These are phyloP conservation scores for Saccharum spontaneum DNA, from an alignment of 176 grass and related monocot species.

Conservation along the genomic window DNA sequence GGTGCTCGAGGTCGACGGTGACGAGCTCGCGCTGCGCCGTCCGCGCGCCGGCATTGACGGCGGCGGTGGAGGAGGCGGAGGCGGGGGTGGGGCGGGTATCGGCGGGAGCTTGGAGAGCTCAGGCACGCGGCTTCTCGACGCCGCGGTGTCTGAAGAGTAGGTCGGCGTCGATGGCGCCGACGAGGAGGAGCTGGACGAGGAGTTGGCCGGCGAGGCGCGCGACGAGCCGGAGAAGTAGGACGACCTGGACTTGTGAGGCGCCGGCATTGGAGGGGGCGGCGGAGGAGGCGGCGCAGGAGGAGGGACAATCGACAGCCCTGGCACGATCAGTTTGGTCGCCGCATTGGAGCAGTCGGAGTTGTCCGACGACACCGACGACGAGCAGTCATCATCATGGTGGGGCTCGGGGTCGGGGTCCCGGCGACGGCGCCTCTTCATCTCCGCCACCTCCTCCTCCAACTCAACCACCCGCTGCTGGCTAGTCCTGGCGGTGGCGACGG, in stretches of 20 bases:
- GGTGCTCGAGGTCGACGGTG: slow-evolving; percentile 39
- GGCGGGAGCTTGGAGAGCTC: slow-evolving; percentile 62
- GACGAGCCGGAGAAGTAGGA: slow-evolving; percentile 48
- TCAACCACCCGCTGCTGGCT: slow-evolving; percentile 49
- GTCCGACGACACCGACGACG: slow-evolving; percentile 52
- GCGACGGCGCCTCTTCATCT: slow-evolving; percentile 30
- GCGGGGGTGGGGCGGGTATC: slow-evolving; percentile 59
- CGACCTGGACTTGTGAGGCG: slow-evolving; percentile 31
- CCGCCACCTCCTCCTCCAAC: slow-evolving; percentile 56
- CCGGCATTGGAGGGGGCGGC: slow-evolving; percentile 43
- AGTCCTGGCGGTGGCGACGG: neutral
- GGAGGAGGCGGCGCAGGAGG: slow-evolving; percentile 4
- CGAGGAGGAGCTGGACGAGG: slow-evolving; percentile 52
- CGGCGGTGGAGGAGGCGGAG: slow-evolving; percentile 35
- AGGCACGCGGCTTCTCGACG: slow-evolving; percentile 35
- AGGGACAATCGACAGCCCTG: slow-evolving; percentile 17
- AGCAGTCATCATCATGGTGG: slow-evolving; percentile 79
- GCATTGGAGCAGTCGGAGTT: slow-evolving; percentile 4
- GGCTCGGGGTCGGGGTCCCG: neutral
- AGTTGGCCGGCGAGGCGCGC: slow-evolving; percentile 49
- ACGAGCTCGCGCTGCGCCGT: slow-evolving; percentile 31
- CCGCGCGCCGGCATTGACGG: slow-evolving; percentile 28
- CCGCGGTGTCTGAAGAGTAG: slow-evolving; percentile 54
- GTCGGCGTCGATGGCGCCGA: slow-evolving; percentile 40
- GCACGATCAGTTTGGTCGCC: neutral